Conservation (phyloP, 2,329 filamentous ascomycete species). For the Cyclaneusma minus region DNA sequence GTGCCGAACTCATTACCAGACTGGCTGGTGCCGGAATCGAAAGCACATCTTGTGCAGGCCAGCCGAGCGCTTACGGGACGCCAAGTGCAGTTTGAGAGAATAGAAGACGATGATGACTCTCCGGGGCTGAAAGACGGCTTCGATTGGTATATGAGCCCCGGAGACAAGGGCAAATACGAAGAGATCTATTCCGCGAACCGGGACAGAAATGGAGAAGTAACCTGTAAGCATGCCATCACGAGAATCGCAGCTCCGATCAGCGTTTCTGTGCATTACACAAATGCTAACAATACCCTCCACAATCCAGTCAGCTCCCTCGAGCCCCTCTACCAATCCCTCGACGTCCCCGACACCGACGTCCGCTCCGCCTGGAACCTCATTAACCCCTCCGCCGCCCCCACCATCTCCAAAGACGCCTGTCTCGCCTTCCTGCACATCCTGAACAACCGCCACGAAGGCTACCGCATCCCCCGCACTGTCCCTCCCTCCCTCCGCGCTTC, state of each 20-base stretch:
- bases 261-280: neutral
- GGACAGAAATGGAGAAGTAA: constrained; percentile 70
- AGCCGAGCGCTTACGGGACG: constrained; percentile 64
- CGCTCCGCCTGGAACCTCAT: constrained; percentile 93
- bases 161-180: constrained; percentile 87
- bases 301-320: constrained; percentile 56
- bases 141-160: constrained; percentile 97
- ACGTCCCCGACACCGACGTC: constrained; percentile 62
- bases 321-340: constrained; percentile 71
- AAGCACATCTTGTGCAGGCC: constrained; percentile 79
- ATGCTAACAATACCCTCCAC: neutral
- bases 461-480: constrained; percentile 79
- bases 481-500: constrained; percentile 80
- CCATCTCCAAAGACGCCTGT: constrained; percentile 87
- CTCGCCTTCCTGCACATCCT: constrained; percentile 94
- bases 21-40: constrained; percentile 94
- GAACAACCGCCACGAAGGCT: constrained; percentile 90
- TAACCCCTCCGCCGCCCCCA: constrained; percentile 69
- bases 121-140: constrained; percentile 87
- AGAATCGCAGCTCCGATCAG: neutral
- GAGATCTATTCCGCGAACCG: constrained; percentile 92
- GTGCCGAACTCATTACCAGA: constrained; percentile 79
- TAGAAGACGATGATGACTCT: constrained; percentile 70
- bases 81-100: constrained; percentile 68
- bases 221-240: constrained; percentile 46